Conservation (phyloP, 2,329 filamentous ascomycete species). For the Myriosclerotinia duriaeana region DNA sequence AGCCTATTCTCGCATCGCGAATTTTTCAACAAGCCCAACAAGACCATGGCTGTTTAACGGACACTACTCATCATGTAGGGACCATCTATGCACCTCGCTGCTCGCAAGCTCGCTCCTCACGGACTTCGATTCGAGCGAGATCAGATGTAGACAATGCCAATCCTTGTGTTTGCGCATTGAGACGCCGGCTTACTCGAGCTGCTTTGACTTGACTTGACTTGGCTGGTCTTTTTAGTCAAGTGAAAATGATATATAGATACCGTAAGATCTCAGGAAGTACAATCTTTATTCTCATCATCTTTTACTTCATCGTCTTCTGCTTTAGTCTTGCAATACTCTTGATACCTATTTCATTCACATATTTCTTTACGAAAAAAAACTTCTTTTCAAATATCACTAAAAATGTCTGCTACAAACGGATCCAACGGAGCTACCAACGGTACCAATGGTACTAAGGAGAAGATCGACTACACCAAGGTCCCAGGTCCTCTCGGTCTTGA, state of each 20-base stretch:
- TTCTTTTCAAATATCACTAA: slow-evolving; percentile 7
- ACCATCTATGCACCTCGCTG: not conserved
- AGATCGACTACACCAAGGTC: slow-evolving; percentile 22
- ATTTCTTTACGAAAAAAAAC: not conserved
- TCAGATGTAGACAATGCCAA: not conserved
- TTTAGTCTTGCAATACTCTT: slow-evolving; percentile 16
- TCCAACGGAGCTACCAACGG: slow-evolving; percentile 22
- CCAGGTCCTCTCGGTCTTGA: slow-evolving; percentile 32
- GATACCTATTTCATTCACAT: slow-evolving; percentile 2
- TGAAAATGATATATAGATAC: slow-evolving; percentile 9
- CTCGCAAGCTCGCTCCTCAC: slow-evolving; percentile 9
- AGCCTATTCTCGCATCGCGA: slow-evolving; percentile 1
- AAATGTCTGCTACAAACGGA: slow-evolving; percentile 27
- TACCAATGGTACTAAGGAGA: slow-evolving; percentile 13
- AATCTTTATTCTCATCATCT: not conserved
- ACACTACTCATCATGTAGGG: not conserved
- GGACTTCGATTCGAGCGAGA: slow-evolving; percentile 18
- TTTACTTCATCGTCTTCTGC: slow-evolving; percentile 10
- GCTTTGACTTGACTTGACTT: slow-evolving; percentile 20
- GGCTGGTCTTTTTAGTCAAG: not conserved
- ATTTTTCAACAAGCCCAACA: not conserved
- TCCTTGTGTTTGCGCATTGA: slow-evolving; percentile 13
- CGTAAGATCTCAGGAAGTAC: not conserved
- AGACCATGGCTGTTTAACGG: slow-evolving; percentile 2
- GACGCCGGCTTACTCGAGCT: slow-evolving; percentile 2